These are phyloP conservation scores for Osmanthus fragrans DNA, from an alignment of 257 asterid genomes.

Conservation along the genomic window DNA sequence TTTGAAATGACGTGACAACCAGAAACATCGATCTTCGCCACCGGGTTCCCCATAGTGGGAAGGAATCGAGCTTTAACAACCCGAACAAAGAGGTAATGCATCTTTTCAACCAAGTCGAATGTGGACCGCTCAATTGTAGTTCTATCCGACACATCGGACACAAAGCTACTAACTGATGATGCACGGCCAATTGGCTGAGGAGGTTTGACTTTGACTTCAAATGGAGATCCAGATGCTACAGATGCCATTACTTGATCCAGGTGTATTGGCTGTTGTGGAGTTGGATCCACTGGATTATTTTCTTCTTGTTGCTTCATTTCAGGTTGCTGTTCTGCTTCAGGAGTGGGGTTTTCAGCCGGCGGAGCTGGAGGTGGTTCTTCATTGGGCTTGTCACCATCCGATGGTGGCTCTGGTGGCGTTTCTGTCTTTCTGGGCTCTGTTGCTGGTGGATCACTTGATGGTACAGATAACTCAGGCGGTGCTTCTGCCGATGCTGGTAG, in stretches of 20 bases:
- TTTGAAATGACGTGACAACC: constrained; percentile 64
- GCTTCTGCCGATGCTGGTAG: constrained; percentile 24
- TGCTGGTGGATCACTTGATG: constrained; percentile 21
- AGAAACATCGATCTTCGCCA: constrained; percentile 68
- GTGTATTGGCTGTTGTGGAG: constrained; percentile 24
- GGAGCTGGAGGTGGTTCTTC: constrained; percentile 33
- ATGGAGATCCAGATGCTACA: constrained; percentile 36
- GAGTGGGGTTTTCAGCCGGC: constrained; percentile 24
- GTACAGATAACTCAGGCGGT: constrained; percentile 17
- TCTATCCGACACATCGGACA: constrained; percentile 62
- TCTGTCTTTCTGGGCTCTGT: constrained; percentile 25
- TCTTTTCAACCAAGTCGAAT: constrained; percentile 87
- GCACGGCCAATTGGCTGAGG: constrained; percentile 71
- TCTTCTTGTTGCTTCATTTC: constrained; percentile 10
- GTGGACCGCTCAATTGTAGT: constrained; percentile 60
- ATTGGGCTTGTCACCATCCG: constrained; percentile 24
- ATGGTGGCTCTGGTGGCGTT: constrained; percentile 13
- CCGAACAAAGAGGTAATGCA: constrained; percentile 79
- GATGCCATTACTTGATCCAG: constrained; percentile 52
- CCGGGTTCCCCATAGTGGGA: constrained; percentile 68
- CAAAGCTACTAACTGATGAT: constrained; percentile 71
- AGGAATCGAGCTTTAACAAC: constrained; percentile 78
- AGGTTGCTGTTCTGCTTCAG: constrained; percentile 21
- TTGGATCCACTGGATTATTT: constrained; percentile 23
- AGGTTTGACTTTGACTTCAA: constrained; percentile 48